Base-by-base conservation (phyloP, 2,329 filamentous ascomycete species). In the Malbranchea zuffiana region DNA sequence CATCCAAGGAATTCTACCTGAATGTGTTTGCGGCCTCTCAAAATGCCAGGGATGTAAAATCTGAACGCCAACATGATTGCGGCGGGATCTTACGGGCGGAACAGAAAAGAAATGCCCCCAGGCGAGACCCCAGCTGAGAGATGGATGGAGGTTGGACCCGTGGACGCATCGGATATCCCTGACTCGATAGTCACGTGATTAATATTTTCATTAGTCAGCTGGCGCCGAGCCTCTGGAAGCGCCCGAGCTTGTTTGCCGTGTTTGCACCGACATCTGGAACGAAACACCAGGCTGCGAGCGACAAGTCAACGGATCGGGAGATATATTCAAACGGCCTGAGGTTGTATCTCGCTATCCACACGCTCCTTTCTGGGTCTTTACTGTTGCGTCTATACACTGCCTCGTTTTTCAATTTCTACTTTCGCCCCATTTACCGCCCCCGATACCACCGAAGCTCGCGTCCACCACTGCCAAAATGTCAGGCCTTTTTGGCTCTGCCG, bases 401-500 rank as follows among this genome's bases (percentile, higher is more conserved):
- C n/a, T n/a, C n/a, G n/a, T n/a, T n/a, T n/a, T n/a, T n/a, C n/a
- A n/a, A n/a, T n/a, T n/a, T n/a, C n/a, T n/a, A n/a, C n/a, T n/a
- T n/a, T n/a, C n/a, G n/a, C n/a, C n/a, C 3, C 24, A 10, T 4
- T 26, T 12, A 12, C 12, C 11, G 12, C 24, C 4, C 24, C 21
- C 24, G 13, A n/a, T 13, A 34, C 15, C 12, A 25, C 23, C 23
- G 7, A 7, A 25, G 7, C 23, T 25, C n/a, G 13, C 7, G 12
- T 7, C 13, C 15, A 11, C 6, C 7, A 10, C 13, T 17, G 13
- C n/a, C 19, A 41, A 35, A 24, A 44, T 41, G 38, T 32, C 42
- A 26, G 38, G 29, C 28, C 41, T 47, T 21, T 43, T 43, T 24
- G 41, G 43, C 36, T 34, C 35, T 15, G 33, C 56, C 40, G 65